Evolutionary conservation across 768 basidiomycete genomes (phyloP), one percentile per base, ranked within the genome.

Genomic region (Tubosaeta brunneosetosa): DNA sequence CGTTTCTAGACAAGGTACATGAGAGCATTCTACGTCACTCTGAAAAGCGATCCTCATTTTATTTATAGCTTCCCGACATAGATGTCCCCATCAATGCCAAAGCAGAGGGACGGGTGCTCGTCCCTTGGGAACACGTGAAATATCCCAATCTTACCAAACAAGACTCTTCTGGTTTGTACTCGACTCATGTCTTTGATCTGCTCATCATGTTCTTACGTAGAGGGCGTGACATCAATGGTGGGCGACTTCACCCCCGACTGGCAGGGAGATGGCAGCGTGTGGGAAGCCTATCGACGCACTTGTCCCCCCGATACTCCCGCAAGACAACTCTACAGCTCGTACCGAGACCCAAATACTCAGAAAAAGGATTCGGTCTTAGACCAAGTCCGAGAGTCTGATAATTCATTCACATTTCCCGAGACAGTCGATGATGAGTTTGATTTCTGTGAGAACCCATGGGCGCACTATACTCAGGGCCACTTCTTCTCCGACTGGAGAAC

Each of bases 401-500:
- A 76, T 22, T 83, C 87, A 53, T 87, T 93, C 62, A 61, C 66
- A 0, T 97, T 98, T 67, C 73, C 74, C 12, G 58, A 71, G 27
- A 70, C 70, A 2, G 83, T 85, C 10, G 83, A 89, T n/a, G 75
- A 82, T 47, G 73, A 75, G 5, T 77, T 82, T 55, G 84, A 94
- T 63, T 94, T 88, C 64, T 99, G 97, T 70, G 63, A 72, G 31
- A 74, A 82, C 32, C 93, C 95, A 0, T 87, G 90, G 72, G 85
- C 88, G 17, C 93, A 87, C 59, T 85, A 88, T 63, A 78, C 79
- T 27, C 97, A 98, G 65, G 94, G 94, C 11, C 94, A 93, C 70
- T 97, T 97, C 71, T 98, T 97, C 80, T 91, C 91, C 16, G 95
- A 99, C 69, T 97, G 92, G 90, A 77, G 94, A 19, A 88, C 87